Evolutionary conservation across 2,329 filamentous ascomycete species (phyloP).

Genomic region (Trichoderma gracile): DNA sequence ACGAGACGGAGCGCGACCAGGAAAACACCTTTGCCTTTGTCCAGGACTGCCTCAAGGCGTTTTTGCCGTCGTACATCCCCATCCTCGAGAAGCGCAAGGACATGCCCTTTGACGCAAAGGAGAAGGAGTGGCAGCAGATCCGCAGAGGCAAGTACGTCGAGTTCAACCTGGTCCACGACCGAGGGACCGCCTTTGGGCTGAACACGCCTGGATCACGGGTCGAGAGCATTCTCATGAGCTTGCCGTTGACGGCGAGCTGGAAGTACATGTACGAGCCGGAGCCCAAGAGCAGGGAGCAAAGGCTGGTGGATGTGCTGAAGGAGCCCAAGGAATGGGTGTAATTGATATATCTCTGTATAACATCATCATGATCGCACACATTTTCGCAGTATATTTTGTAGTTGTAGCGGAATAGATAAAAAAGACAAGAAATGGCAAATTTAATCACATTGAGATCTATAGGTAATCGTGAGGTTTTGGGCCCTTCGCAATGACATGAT

Average conservation of each 20-base stretch:
- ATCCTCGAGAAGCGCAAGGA: slow-evolving; percentile 88
- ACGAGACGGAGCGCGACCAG: slow-evolving; percentile 80
- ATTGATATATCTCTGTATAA: slow-evolving; percentile 24
- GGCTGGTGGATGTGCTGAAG: slow-evolving; percentile 71
- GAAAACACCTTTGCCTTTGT: slow-evolving; percentile 90
- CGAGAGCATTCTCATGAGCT: slow-evolving; percentile 96
- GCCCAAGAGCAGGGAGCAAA: slow-evolving; percentile 73
- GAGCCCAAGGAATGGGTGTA: slow-evolving; percentile 68
- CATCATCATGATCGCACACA: background rate
- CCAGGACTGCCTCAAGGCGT: slow-evolving; percentile 80
- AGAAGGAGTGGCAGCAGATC: slow-evolving; percentile 97
- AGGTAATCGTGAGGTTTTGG: too few relatives aligned
- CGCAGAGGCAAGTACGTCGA: slow-evolving; percentile 94
- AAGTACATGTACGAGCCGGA: slow-evolving; percentile 90
- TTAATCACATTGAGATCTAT: too few relatives aligned
- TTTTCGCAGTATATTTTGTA: slow-evolving; percentile 1
- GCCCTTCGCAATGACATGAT: too few relatives aligned
- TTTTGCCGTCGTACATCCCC: slow-evolving; percentile 86
- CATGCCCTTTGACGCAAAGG: slow-evolving; percentile 80
- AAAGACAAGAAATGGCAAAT: background rate
- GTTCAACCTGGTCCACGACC: slow-evolving; percentile 96
- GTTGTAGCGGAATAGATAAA: slow-evolving; percentile 15
- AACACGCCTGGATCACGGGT: slow-evolving; percentile 89
- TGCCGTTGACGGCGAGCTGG: slow-evolving; percentile 91
- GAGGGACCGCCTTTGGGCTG: slow-evolving; percentile 90